phyloP scores from a whole-genome alignment of 352 stramenopile species.

The Pythium aquatile region DNA sequence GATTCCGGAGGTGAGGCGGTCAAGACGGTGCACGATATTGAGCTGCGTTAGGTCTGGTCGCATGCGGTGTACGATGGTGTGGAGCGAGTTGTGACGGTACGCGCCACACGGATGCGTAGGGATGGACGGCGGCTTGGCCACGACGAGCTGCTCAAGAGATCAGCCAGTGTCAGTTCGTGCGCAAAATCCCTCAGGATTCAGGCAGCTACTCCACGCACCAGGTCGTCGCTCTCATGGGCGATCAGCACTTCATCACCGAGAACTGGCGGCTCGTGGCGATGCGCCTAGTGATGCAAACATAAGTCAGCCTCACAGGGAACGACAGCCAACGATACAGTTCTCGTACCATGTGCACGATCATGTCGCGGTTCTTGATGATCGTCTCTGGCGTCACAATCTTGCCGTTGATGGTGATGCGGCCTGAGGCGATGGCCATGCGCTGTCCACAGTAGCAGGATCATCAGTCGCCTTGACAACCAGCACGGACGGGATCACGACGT shows the following conservation, averaged over 20 bases:
- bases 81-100: conserved; percentile 95
- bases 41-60: conserved; percentile 71
- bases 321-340: neutral
- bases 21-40: conserved; percentile 94
- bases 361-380: conserved; percentile 90
- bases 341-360: conserved; percentile 90
- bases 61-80: conserved; percentile 70
- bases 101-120: conserved; percentile 94
- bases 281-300: conserved; percentile 44
- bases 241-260: conserved; percentile 76
- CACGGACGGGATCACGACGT: conserved; percentile 2
- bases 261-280: conserved; percentile 97
- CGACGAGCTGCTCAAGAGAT: conserved; percentile 51
- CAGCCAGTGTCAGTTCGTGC: neutral
- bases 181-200: neutral
- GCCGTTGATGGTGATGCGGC: conserved; percentile 93
- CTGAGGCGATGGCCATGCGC: conserved; percentile 90
- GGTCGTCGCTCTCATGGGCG: conserved; percentile 69
- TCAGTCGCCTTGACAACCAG: neutral
- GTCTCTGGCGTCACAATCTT: conserved; percentile 75
- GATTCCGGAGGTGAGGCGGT: conserved; percentile 94
- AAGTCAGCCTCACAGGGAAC: neutral
- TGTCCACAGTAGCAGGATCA: conserved; percentile 28
- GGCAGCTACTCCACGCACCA: conserved; percentile 42
- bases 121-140: conserved; percentile 91